Evolutionary conservation across 768 basidiomycete species (phyloP).

Genomic region (Boletus sp.): DNA sequence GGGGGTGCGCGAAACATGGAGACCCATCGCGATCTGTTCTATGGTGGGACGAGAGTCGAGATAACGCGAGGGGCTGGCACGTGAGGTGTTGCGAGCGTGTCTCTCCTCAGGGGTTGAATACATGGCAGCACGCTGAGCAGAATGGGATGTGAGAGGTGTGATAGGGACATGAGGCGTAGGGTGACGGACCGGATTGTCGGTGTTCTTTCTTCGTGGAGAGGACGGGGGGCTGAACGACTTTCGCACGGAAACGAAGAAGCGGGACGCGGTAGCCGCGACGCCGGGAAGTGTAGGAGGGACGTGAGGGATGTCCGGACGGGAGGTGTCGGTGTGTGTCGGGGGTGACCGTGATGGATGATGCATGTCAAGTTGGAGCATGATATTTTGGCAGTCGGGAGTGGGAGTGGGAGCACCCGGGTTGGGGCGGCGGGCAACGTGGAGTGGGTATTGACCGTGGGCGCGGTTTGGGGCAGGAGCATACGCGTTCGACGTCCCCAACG

Average conservation of each 20-base stretch:
- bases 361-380: slow-evolving; percentile 4
- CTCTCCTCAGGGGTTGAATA: slow-evolving; percentile 44
- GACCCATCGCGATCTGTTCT: slow-evolving; percentile 79
- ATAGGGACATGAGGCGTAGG: not conserved
- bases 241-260: slow-evolving; percentile 31
- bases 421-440: slow-evolving; percentile 4
- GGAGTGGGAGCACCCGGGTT: not conserved
- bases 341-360: slow-evolving; percentile 17
- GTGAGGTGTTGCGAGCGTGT: slow-evolving; percentile 29
- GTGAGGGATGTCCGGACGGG: not conserved
- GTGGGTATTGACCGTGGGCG: not conserved
- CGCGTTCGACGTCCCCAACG: not conserved
- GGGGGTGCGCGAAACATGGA: slow-evolving; percentile 74
- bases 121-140: slow-evolving; percentile 34
- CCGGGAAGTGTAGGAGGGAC: slow-evolving; percentile 4
- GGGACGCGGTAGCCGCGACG: slow-evolving; percentile 25
- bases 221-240: slow-evolving; percentile 25
- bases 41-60: slow-evolving; percentile 57
- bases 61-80: slow-evolving; percentile 37
- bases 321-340: slow-evolving; percentile 11
- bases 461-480: slow-evolving; percentile 1
- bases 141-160: slow-evolving; percentile 7
- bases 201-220: slow-evolving; percentile 21
- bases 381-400: not conserved
- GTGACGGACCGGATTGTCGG: slow-evolving; percentile 18